phyloP scores from a whole-genome alignment of 2,329 filamentous ascomycete genomes.

The Diaporthe humulicola region DNA sequence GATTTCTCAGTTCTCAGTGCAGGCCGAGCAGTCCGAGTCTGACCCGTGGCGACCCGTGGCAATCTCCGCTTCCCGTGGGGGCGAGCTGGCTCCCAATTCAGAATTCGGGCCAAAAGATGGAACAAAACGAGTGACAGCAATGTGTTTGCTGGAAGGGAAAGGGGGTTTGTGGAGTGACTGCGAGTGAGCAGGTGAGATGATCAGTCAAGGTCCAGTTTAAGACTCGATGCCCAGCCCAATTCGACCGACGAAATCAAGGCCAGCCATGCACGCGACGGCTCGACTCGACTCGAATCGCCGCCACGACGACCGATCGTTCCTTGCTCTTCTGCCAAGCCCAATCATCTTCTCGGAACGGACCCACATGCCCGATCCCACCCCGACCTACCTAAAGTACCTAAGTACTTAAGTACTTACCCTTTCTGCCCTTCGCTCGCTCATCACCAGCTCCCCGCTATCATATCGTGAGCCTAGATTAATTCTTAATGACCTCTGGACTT shows the following conservation, averaged over 20 bases:
- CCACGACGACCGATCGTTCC: neutral
- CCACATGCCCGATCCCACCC: constrained; percentile 14
- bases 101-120: neutral
- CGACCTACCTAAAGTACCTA: too few species aligned
- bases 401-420: too few species aligned
- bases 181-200: neutral
- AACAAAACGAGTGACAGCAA: constrained; percentile 18
- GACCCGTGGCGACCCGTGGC: constrained; percentile 9
- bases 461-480: too few species aligned
- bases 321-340: constrained; percentile 5
- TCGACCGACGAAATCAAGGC: constrained; percentile 8
- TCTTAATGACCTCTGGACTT: too few species aligned
- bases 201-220: neutral
- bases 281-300: neutral
- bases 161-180: neutral
- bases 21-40: constrained; percentile 13
- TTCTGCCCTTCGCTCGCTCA: neutral
- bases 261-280: constrained; percentile 11
- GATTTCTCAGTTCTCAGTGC: neutral
- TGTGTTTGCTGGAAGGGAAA: neutral
- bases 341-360: neutral
- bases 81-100: neutral
- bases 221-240: neutral
- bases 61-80: constrained; percentile 1
- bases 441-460: neutral